Evolutionary conservation across 148 eudicot genomes (phyloP), one percentile per base, ranked within the genome.

Genomic region (Spergularia bocconei): DNA sequence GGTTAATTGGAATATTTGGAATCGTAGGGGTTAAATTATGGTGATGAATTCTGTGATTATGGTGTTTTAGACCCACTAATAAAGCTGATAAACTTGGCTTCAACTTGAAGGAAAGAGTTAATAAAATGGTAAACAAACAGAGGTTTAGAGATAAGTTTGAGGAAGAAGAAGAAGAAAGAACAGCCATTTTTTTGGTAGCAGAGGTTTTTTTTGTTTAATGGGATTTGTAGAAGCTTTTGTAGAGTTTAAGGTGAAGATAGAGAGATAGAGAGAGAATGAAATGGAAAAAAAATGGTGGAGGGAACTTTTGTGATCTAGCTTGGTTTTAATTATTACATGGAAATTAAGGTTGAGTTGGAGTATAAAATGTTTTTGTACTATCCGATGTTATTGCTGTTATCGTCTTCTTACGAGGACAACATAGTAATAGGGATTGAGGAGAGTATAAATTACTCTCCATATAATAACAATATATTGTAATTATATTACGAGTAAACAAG

Each of bases 1-100:
- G 83, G 72, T 94, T 93, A 29, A 75, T 53, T 11, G 66, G 81
- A 48, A 81, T 56, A 70, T 77, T 75, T 29, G 96, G 88, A 4
- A 70, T 67, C 33, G 72, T 9, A 23, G 59, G 72, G 17, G 78
- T 4, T 56, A 65, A 9, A 14, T 55, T 62, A 62, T 79, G 80
- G 20, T 79, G 79, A 25, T 81, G 73, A 33, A 63, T 74, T 36
- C 78, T 73, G 14, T 55, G 76, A 16, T 77, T 70, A 67, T 84
- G 84, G 72, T 82, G 55, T 16, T 33, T 76, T 65, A 80, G 58
- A 20, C 79, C 75, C 10, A 80, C 52, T 33, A 80, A 15, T 25
- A 80, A 71, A 11, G 79, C 83, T 63, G 73, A 51, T 38, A 60
- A 65, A 58, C 67, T 71, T 58, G 79, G 73, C 8, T 17, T 59